Evolutionary conservation across 2,329 filamentous ascomycete genomes (phyloP).

Genomic region (Chaetomium sp.): DNA sequence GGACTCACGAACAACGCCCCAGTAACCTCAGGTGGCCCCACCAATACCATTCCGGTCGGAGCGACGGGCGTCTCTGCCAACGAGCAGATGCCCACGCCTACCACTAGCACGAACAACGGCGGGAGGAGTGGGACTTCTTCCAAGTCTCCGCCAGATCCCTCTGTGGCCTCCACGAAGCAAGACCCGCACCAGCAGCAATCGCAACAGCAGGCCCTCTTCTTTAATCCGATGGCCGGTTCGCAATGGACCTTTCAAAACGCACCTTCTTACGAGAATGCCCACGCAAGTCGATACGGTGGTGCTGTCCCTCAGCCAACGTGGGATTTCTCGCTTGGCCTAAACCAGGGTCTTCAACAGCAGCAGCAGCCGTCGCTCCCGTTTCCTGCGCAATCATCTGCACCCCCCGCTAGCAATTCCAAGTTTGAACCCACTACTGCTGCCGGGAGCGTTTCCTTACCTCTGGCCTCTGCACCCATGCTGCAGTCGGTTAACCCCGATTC

Average conservation of each 20-base stretch:
- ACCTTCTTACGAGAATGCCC: conserved; percentile 36
- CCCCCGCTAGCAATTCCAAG: conserved; percentile 32
- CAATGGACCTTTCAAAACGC: conserved; percentile 45
- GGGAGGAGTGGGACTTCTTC: conserved; percentile 16
- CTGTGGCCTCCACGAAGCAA: conserved; percentile 22
- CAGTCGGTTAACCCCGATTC: conserved; percentile 25
- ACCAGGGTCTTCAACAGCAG: conserved; percentile 9
- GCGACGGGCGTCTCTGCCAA: too few species aligned
- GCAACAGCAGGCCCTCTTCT: conserved; percentile 28
- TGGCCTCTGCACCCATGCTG: conserved; percentile 26
- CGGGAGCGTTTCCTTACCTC: conserved; percentile 18
- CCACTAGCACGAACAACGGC: background rate
- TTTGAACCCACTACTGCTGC: conserved; percentile 13
- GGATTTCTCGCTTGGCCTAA: conserved; percentile 28
- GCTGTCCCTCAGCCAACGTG: conserved; percentile 29
- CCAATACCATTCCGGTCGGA: too few species aligned
- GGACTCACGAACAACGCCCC: too few species aligned
- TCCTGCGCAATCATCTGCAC: conserved; percentile 18
- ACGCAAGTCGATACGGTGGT: conserved; percentile 33
- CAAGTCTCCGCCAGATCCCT: conserved; percentile 19
- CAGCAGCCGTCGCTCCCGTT: conserved; percentile 18
- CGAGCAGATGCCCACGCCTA: too few species aligned
- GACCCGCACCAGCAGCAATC: conserved; percentile 8
- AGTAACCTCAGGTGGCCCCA: too few species aligned
- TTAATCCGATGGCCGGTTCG: conserved; percentile 32